Percentiles rank a stretch among this genome's conserved stretches.
Conservation (phyloP, 805 yeast genomes). For the Torulaspora gathmanii region DNA sequence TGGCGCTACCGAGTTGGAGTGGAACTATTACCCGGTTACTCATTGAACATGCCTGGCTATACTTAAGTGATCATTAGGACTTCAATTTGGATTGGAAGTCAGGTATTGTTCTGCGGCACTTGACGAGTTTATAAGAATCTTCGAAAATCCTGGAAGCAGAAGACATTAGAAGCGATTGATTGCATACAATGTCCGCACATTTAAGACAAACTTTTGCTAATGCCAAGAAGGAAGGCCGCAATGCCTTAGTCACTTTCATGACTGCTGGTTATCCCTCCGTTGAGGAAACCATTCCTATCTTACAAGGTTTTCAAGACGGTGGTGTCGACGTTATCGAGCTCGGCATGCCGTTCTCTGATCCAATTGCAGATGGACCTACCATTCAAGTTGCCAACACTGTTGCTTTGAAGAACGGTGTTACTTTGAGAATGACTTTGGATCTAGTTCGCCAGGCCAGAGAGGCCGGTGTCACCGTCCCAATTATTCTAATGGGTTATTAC, state of each 20-base stretch:
- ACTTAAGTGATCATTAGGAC: too few relatives aligned
- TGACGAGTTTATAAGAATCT: too few relatives aligned
- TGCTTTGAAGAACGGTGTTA: constrained; percentile 82
- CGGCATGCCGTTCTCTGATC: constrained; percentile 96
- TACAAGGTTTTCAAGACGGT: constrained; percentile 86
- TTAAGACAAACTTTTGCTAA: constrained; percentile 52
- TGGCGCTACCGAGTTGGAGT: too few relatives aligned
- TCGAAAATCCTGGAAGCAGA: neutral
- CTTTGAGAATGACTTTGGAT: constrained; percentile 63
- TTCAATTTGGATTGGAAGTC: too few relatives aligned
- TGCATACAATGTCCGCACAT: constrained; percentile 30
- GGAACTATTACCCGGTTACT: too few relatives aligned
- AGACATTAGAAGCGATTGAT: neutral
- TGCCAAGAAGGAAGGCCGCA: constrained; percentile 62
- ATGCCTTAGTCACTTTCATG: constrained; percentile 84
- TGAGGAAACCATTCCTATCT: constrained; percentile 80
- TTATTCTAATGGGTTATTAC: constrained; percentile 95
- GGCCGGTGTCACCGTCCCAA: constrained; percentile 81
- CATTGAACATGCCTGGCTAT: too few relatives aligned
- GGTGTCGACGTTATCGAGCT: constrained; percentile 94
- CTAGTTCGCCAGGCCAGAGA: constrained; percentile 70
- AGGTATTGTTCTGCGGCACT: too few relatives aligned
- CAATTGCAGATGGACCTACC: constrained; percentile 98
- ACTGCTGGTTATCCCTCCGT: constrained; percentile 92
- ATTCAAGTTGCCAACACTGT: constrained; percentile 81